Evolutionary conservation across 164 flowering plant genomes (phyloP), one percentile per base, ranked within the genome.

Genomic region (Aristolochia fimbriata): DNA sequence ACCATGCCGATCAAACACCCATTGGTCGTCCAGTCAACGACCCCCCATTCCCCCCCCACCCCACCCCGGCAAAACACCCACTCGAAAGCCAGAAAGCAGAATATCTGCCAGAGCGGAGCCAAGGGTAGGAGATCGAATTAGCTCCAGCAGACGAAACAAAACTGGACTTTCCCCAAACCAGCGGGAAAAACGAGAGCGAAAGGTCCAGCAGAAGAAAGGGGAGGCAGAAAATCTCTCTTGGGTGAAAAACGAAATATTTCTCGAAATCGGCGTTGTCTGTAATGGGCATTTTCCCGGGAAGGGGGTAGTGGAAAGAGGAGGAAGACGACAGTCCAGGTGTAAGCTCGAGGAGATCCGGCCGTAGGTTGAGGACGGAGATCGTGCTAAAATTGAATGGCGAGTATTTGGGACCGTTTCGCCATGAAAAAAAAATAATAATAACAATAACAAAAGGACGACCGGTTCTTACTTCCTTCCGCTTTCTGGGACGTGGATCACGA

Each of bases 271-370:
- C 27, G n/a, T 56, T 58, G 48, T 41, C 60, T 41, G 48, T 20
- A 41, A 33, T 43, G 23, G 24, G 23, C 60, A 58, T n/a, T 37
- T 57, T 58, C 49, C 57, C 57, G 24, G 60, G 48, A 53, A 53
- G 24, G 43, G 21, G 16, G 48, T 5, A 15, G 19, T 12, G n/a
- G 23, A 12, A 12, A 7, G 43, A 37, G 25, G 48, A 21, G 13
- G 49, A 58, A 43, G 50, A 58, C 49, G 30, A 53, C 20, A 41
- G 60, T 58, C 25, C 30, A 19, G 21, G 45, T 16, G n/a, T 25
- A 6, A n/a, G 1, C 7, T 12, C 6, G 45, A 45, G 61, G n/a
- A 58, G 14, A 58, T 58, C 61, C 51, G 50, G 19, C 61, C 61
- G 61, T 58, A 37, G 57, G 17, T 15, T 20, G 20, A 6, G 5